Evolutionary conservation across 257 asterid species (phyloP).

Genomic region (Nicotiana undulata): DNA sequence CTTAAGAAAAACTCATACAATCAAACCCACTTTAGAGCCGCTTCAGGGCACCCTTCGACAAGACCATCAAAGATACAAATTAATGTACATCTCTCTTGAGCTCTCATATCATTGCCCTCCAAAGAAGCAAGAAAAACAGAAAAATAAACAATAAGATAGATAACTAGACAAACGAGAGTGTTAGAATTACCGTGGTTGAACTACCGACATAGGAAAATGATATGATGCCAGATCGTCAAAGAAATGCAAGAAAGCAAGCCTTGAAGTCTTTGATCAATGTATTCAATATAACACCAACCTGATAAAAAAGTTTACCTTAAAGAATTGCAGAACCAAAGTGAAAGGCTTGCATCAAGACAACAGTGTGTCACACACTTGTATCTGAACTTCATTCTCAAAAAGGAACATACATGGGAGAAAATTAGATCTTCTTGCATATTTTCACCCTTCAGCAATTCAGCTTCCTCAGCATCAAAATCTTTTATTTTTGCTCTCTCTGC

Average conservation of each 20-base stretch:
- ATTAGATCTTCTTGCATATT: slow-evolving; percentile 94
- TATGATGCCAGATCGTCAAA: slow-evolving; percentile 76
- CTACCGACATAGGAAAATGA: slow-evolving; percentile 97
- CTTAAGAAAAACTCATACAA: too few relatives aligned
- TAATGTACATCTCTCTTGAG: not conserved
- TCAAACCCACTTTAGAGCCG: not conserved
- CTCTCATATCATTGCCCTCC: not conserved
- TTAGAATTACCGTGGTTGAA: not conserved
- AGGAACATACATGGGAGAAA: slow-evolving; percentile 65
- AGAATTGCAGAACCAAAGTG: too few relatives aligned
- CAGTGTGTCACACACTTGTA: too few relatives aligned
- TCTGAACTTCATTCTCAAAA: not conserved
- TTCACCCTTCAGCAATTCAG: slow-evolving; percentile 81
- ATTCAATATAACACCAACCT: slow-evolving; percentile 85
- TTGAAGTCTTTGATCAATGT: slow-evolving; percentile 82
- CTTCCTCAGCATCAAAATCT: slow-evolving; percentile 25
- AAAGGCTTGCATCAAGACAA: too few relatives aligned
- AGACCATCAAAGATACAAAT: too few relatives aligned
- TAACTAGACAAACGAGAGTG: too few relatives aligned
- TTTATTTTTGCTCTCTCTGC: too few relatives aligned
- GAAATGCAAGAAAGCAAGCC: slow-evolving; percentile 81
- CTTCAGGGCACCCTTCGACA: not conserved
- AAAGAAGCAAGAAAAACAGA: not conserved
- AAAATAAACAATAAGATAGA: too few relatives aligned
- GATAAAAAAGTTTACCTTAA: not conserved